Evolutionary conservation across 164 flowering plant species (phyloP), one percentile per base, ranked within the genome.

Genomic region (Piper longum): DNA sequence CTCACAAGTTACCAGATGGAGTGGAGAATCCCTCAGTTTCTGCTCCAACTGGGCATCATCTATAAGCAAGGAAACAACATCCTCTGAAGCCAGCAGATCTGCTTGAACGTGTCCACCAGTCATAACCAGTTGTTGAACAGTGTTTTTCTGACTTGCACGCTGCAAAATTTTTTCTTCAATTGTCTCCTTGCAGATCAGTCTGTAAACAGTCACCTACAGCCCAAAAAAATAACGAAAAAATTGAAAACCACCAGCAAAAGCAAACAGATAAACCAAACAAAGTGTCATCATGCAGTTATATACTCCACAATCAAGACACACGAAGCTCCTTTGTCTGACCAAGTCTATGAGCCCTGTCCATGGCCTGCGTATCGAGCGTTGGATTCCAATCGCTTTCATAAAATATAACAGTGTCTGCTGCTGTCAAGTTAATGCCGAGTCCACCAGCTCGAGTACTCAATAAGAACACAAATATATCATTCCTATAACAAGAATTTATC

Each of bases 321-420:
- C 96, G 71, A 54, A 93, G 97, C 81, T 95, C 96, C 71, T 88
- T 95, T 40, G 96, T 95, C 81, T 95, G 99, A 67, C 99, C 99
- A 74, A 95, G 73, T 4, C 99, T 83, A 67, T 95, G 99, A 62
- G 99, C 99, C 80, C 99, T 84, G 64, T 95, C 99, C 99, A 95
- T 95, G 54, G 99, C 99, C 69, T 95, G 99, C 69, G 88, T 70
- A 83, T 95, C 99, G 75, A 95, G 71, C 12, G 99, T 95, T 18
- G 99, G 99, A 77, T 95, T 95, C 99, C 99, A 95, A 72, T 95
- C 98, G 73, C 98, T 95, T 78, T 95, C 99, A 77, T 95, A 95
- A 63, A 95, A 95, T 63, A 95, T 91, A 71, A 91, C 97, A 54
- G 99, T 95, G 75, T 95, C 99, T 69, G 99, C 99, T 64, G 99